phyloP scores from a whole-genome alignment of 139 green algal genomes.

The Mesostigma viride region DNA sequence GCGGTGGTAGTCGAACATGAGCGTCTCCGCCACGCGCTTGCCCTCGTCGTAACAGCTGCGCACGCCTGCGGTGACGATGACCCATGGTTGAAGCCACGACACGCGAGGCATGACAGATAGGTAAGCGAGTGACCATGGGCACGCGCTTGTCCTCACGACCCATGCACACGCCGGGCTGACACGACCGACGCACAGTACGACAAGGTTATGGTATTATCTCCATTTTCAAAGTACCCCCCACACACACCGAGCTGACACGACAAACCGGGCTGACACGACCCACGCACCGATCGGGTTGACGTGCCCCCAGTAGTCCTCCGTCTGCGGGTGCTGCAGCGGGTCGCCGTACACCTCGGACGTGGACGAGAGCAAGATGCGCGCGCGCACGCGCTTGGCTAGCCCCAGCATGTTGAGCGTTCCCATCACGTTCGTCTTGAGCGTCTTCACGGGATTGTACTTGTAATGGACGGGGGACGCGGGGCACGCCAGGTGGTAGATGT shows the following conservation, averaged over 20 bases:
- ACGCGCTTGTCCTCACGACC: too few species aligned
- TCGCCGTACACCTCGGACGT: constrained; percentile 98
- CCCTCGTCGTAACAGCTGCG: constrained; percentile 96
- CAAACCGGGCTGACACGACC: background rate
- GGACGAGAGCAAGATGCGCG: constrained; percentile 73
- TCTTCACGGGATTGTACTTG: constrained; percentile 99
- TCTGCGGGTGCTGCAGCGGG: constrained; percentile 93
- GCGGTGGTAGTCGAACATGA: constrained; percentile 90
- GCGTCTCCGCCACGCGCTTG: constrained; percentile 91
- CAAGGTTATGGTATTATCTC: too few species aligned
- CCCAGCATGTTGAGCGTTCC: constrained; percentile 99
- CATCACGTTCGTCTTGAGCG: constrained; percentile 93
- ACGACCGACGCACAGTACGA: too few species aligned
- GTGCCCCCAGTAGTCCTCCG: constrained; percentile 97
- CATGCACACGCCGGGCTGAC: too few species aligned
- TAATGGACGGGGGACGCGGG: constrained; percentile 97
- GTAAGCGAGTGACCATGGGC: background rate
- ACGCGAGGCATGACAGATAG: background rate
- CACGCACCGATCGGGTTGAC: constrained; percentile 84
- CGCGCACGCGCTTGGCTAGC: constrained; percentile 84
- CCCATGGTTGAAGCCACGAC: background rate
- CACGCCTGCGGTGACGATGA: constrained; percentile 42
- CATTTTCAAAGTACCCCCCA: too few species aligned
- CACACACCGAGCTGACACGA: background rate
- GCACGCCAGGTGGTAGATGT: constrained; percentile 96